Evolutionary conservation across 2,329 filamentous ascomycete species (phyloP), one percentile per base, ranked within the genome.

Genomic region (Chalara sp.): DNA sequence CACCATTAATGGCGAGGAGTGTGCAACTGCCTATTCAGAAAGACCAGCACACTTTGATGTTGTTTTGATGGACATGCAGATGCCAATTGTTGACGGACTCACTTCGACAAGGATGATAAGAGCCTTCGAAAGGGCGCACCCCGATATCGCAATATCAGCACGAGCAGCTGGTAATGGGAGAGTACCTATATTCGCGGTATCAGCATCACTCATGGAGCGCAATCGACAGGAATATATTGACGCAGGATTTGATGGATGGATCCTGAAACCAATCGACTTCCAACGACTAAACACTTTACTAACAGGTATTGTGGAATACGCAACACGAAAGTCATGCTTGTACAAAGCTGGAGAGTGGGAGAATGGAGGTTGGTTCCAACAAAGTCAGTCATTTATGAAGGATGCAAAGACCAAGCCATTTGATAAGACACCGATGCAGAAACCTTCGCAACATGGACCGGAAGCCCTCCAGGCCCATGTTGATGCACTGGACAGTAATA

Each of bases 61-160:
- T 5, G 75, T 96, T 45, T 74, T 96, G 55, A 95, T 95, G 90
- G 90, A 95, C 63, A 89, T 96, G 79, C 89, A 95, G 89, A 95
- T 96, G 90, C 89, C 90, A 13, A 93, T 95, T 32, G 86, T 95
- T 5, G 89, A 95, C 63, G 90, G 90, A 11, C 76, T 91, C 30
- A 82, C 78, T 3, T 89, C 89, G 12, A 87, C 89, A 0, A 90
- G 89, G 67, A 86, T 89, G 78, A 95, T 95, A 55, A 78, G 90
- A 30, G 81, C 81, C 0, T 83, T 78, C 48, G 89, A 95, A 63
- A 78, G 78, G 51, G 70, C 70, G 0, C 71, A 71, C 66, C 63
- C 60, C 47, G 68, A 77, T 43, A 62, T 60, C 6, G 69, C 71
- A 0, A 73, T 86, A 31, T 90, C 87, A 1, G 60, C 69, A 1